Evolutionary conservation across 1,284 basidiomycete genomes (phyloP), one percentile per base, ranked within the genome.

Genomic region (Ustilago esculenta): DNA sequence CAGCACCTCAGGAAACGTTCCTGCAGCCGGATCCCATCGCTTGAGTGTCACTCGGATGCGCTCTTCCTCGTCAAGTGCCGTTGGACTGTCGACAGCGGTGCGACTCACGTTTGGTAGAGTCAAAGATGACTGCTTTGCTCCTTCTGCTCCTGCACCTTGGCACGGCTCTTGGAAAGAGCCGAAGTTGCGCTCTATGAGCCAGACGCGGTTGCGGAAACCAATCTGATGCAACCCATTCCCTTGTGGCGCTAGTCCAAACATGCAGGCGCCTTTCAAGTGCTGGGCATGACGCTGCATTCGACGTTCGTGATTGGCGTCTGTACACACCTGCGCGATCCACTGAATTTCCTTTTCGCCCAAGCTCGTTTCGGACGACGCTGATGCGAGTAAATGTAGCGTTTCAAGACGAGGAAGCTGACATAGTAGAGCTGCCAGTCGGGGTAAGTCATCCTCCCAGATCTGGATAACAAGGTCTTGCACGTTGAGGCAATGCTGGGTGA

Each of bases 181-280:
- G 32, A 70, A 56, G 15, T 18, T 34, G 14, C 59, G 52, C 32
- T 73, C 59, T 14, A 80, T 63, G n/a, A 73, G 58, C 76, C 76
- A 77, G 32, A 81, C 76, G 10, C 76, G 72, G 51, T 81, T 77
- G 10, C 75, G 63, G 51, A 79, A 79, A 0, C 79, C 79, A 34
- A 81, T 66, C 47, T 80, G 76, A 21, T 52, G 45, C 23, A 81
- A 48, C 9, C 61, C 55, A 24, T 36, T 59, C 2, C 68, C 65
- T 15, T 44, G 47, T 12, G 14, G 5, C 40, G 45, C 15, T 52
- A 43, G 20, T 21, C 17, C 32, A 5, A 8, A 41, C 3, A 24
- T 25, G 23, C 17, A 0, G 2, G 7, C 39, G 3, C 41, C 41
- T 27, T 53, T 44, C 18, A 45, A 15, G 17, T 47, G 35, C 25